phyloP scores from a whole-genome alignment of 1,284 basidiomycete species.

The Ceratobasidium sp. region DNA sequence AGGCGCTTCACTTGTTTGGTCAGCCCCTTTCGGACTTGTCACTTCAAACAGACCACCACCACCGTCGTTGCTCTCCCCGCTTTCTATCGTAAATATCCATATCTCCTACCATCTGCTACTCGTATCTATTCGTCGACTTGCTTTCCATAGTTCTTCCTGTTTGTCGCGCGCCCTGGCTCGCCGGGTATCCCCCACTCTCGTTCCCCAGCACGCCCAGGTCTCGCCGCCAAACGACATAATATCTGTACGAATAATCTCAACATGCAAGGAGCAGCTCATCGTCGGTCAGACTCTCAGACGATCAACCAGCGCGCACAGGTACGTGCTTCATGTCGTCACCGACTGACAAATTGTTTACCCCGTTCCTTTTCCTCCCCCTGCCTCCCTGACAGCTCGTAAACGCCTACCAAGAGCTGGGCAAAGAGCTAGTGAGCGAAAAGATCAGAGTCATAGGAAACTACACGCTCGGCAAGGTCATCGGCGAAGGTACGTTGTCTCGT shows the following conservation, averaged over 20 bases:
- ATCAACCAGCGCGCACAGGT: constrained; percentile 45
- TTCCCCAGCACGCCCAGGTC: constrained; percentile 2
- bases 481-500: constrained; percentile 74
- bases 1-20: constrained; percentile 2
- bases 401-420: constrained; percentile 96
- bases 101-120: constrained; percentile 1
- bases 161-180: constrained; percentile 8
- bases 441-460: constrained; percentile 95
- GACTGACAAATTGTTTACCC: neutral
- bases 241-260: constrained; percentile 35
- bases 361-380: neutral
- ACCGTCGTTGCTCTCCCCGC: constrained; percentile 11
- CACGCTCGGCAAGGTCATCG: constrained; percentile 93
- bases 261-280: constrained; percentile 43
- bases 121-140: neutral
- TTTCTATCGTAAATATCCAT: neutral
- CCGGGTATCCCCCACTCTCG: constrained; percentile 10
- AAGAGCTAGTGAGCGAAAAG: constrained; percentile 88
- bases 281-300: constrained; percentile 41
- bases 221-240: constrained; percentile 2
- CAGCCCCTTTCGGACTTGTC: neutral
- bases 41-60: constrained; percentile 32
- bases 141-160: neutral
- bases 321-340: neutral
- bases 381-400: constrained; percentile 72